Base-by-base conservation (phyloP, 2,329 filamentous ascomycete species). In the Aphanocladium album region DNA sequence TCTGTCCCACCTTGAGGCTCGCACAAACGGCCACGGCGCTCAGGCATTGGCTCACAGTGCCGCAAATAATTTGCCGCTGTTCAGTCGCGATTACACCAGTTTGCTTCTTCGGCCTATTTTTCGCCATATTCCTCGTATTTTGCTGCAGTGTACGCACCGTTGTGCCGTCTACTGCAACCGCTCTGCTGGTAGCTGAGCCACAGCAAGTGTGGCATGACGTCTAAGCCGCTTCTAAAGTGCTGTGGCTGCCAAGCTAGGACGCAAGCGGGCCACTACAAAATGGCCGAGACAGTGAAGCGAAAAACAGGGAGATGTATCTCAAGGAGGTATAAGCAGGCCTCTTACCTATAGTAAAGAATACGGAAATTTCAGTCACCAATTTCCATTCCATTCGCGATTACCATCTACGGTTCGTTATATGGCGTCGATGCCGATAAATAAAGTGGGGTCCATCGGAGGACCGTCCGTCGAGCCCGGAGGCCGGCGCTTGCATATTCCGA, bases 401-500 rank as follows among this genome's bases (percentile, higher is more conserved):
- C 33, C 9, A 43, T 19, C 35, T 33, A 23, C 21, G 8, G 21
- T 39, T 47, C 27, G 30, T 37, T 41, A 9, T 41, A 39, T 39
- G 21, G 39, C 27, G 19, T 54, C 27, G 57, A 60, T 41, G 27
- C 52, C 46, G 51, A 61, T 50, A 33, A 47, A 47, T 58, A 53
- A 62, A 60, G 63, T 62, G 64, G 63, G 66, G 64, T 54, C 45
- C 61, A 63, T 62, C 41, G 60, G 63, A 60, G 62, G 47, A 55
- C 61, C 52, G 41, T 51, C 64, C 60, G 60, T 60, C 54, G 56
- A 64, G 50, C 23, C 66, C 69, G 69, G 69, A 66, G 62, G 62
- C 63, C 70, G 72, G 71, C 69, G 65, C 66, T 67, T 71, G 68
- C 71, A 71, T 71, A 69, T 69, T 72, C 72, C 72, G 72, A 43